These are phyloP conservation scores for Citeromyces hawaiiensis DNA, from an alignment of 1,139 yeast genomes.

Conservation along the genomic window DNA sequence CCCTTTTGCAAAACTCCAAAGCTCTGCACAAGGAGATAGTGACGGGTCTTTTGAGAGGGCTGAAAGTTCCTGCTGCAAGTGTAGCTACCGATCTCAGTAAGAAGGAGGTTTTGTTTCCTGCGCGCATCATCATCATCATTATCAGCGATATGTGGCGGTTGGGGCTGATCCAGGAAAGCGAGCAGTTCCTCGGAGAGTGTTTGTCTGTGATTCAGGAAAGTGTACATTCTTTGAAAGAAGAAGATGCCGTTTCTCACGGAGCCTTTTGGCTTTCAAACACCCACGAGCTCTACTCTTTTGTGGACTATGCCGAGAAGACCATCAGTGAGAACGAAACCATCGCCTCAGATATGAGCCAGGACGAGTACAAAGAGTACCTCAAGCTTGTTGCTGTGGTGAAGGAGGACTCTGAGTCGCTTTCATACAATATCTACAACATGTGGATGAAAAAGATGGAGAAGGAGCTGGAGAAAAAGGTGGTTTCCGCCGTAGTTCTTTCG, in stretches of 20 bases:
- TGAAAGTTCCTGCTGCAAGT: slow-evolving; percentile 77
- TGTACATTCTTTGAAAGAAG: slow-evolving; percentile 62
- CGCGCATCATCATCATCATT: slow-evolving; percentile 84
- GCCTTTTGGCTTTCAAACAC: slow-evolving; percentile 98
- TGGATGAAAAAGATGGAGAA: slow-evolving; percentile 97
- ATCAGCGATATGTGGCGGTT: slow-evolving; percentile 98
- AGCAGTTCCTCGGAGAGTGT: slow-evolving; percentile 82
- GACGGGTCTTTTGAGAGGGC: slow-evolving; percentile 77
- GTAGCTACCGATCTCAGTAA: slow-evolving; percentile 69
- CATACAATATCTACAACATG: slow-evolving; percentile 89
- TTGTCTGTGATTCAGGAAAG: slow-evolving; percentile 78
- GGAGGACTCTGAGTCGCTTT: slow-evolving; percentile 87
- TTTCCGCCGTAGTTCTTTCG: slow-evolving; percentile 86
- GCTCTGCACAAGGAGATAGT: slow-evolving; percentile 75
- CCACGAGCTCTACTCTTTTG: slow-evolving; percentile 90
- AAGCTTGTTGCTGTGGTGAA: slow-evolving; percentile 83
- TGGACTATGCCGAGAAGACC: slow-evolving; percentile 84
- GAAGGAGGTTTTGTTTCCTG: slow-evolving; percentile 92
- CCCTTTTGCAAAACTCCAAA: slow-evolving; percentile 67
- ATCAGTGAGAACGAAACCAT: slow-evolving; percentile 73
- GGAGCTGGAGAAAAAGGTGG: slow-evolving; percentile 81
- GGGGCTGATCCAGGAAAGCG: slow-evolving; percentile 87
- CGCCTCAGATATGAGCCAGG: slow-evolving; percentile 77
- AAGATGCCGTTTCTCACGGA: slow-evolving; percentile 81
- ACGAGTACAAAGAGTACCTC: slow-evolving; percentile 82